These are phyloP conservation scores for Sanghuangporus weigelae DNA, from an alignment of 1,284 basidiomycete species.

Conservation along the genomic window DNA sequence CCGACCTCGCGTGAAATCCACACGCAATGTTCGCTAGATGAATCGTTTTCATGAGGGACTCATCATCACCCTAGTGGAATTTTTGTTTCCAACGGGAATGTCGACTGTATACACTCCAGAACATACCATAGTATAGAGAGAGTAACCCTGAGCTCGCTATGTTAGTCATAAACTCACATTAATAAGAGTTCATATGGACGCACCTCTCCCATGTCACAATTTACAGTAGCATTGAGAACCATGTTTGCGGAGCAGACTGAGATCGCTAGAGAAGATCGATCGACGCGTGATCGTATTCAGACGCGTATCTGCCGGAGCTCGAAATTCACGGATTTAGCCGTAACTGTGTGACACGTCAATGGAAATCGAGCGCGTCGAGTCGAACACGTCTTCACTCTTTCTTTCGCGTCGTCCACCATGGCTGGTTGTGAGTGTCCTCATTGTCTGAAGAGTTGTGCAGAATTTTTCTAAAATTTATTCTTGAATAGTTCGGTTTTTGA, in stretches of 20 bases:
- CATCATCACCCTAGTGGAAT: conserved; percentile 49
- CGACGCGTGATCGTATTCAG: background rate
- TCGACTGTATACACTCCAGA: background rate
- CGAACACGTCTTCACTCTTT: background rate
- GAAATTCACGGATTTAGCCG: background rate
- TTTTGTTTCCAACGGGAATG: background rate
- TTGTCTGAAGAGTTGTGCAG: background rate
- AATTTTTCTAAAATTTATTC: background rate
- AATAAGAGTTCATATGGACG: background rate
- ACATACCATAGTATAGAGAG: conserved; percentile 41
- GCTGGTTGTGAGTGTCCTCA: conserved; percentile 16
- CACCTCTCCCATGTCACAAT: conserved; percentile 63
- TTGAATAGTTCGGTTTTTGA: conserved; percentile 80
- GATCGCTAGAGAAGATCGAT: background rate
- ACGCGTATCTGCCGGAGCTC: background rate
- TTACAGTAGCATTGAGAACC: conserved; percentile 43
- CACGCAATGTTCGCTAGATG: conserved; percentile 62
- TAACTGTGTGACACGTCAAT: background rate
- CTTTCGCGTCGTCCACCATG: conserved; percentile 16
- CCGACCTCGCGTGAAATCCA: conserved; percentile 58
- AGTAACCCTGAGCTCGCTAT: conserved; percentile 39
- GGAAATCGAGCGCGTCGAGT: background rate
- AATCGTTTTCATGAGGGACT: conserved; percentile 54
- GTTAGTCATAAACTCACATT: background rate
- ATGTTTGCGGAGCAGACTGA: background rate